Base-by-base conservation (phyloP, 1,284 basidiomycete species). In the Moesziomyces sp. region DNA sequence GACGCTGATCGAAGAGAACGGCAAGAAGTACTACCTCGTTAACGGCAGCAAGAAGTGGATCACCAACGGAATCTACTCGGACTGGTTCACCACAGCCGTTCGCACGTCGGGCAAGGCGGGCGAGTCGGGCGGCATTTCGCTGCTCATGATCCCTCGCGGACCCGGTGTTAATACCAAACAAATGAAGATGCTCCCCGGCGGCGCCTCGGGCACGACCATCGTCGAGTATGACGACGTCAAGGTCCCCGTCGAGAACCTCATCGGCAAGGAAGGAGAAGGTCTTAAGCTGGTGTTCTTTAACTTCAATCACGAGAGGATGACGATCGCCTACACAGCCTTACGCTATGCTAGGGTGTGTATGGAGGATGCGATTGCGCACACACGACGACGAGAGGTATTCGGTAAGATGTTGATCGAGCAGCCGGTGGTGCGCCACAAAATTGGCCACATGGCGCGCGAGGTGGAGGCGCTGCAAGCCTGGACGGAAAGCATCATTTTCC, bases 41-140 rank as follows among this genome's bases (percentile, higher is more conserved):
- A 85, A 82, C 43, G 85, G 84, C 6, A 54, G 42, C 60, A 85
- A 85, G 66, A 84, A 84, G 60, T 81, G 80, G 83, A 84, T 84
- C 68, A 85, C 83, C 14, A 70, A 79, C 50, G 78, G 80, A 30
- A 83, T 84, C 60, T 84, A 80, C 46, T 77, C 78, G 23, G 81
- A 78, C 60, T 78, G 54, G 38, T 79, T 80, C 52, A 82, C 79
- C n/a, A 82, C 80, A 3, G 81, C 83, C 0, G 84, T 85, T 11
- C 76, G 85, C n/a, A 85, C 85, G 0, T 82, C 81, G 3, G 85
- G 84, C 44, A 84, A 85, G 47, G 63, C 80, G 0, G 81, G 81
- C 26, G 85, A 84, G n/a, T 69, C 81, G 21, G 55, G 59, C 3
- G 85, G 85, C 8, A 77, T 85, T 52, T 83, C 82, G 13, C 63